A percentile compares a stretch with the other conserved stretches of the same genome.
Evolutionary conservation across 495 filamentous ascomycete genomes (phyloP).

Genomic region (Thermothielavioides terrestris): DNA sequence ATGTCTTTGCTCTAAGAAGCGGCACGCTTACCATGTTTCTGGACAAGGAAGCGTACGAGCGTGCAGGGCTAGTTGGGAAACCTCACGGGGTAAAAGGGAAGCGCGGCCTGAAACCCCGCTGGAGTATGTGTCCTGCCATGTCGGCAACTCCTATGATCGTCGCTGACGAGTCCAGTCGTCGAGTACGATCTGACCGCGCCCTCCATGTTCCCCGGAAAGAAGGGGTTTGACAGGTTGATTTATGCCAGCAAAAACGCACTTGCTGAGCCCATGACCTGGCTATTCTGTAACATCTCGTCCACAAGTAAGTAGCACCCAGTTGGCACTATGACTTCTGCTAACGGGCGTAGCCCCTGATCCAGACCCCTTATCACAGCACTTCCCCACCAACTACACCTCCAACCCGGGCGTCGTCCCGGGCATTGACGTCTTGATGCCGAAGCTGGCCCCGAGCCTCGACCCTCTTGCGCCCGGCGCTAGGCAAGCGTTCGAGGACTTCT

Average conservation of each 20-base stretch:
- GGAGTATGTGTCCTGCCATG: slow-evolving; percentile 30
- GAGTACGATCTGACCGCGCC: slow-evolving; percentile 71
- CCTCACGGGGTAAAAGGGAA: slow-evolving; percentile 50
- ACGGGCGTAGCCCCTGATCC: slow-evolving; percentile 30
- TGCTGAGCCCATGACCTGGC: slow-evolving; percentile 61
- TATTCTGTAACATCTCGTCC: slow-evolving; percentile 60
- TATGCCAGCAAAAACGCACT: slow-evolving; percentile 83
- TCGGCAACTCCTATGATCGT: not conserved
- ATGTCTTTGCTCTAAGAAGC: slow-evolving; percentile 63
- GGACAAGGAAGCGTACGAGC: slow-evolving; percentile 76
- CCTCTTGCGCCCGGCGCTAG: slow-evolving; percentile 26
- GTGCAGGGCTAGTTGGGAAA: slow-evolving; percentile 72
- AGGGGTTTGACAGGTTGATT: slow-evolving; percentile 75
- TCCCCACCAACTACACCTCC: slow-evolving; percentile 42
- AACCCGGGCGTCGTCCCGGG: slow-evolving; percentile 24
- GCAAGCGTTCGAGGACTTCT: slow-evolving; percentile 49
- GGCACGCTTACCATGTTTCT: slow-evolving; percentile 69
- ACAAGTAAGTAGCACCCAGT: slow-evolving; percentile 23
- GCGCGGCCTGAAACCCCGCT: slow-evolving; percentile 43
- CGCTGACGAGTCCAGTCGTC: slow-evolving; percentile 47
- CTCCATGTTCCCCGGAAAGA: slow-evolving; percentile 85
- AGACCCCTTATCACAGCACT: slow-evolving; percentile 46
- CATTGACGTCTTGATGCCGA: slow-evolving; percentile 40
- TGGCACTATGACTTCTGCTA: slow-evolving; percentile 1
- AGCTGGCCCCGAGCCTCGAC: slow-evolving; percentile 35